phyloP scores from a whole-genome alignment of 257 asterid genomes.

The Mentha longifolia region DNA sequence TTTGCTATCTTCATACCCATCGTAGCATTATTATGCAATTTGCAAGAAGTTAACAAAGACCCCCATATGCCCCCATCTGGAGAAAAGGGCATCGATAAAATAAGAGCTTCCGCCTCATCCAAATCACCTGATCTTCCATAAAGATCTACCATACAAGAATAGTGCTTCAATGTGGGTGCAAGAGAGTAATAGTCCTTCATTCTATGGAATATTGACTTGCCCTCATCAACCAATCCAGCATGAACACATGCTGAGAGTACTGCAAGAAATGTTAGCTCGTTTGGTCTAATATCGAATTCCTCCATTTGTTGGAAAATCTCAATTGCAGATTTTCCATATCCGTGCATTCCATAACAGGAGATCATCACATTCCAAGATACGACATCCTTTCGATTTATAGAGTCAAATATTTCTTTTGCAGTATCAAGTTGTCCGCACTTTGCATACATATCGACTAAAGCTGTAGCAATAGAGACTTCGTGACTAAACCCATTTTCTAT shows the following conservation, averaged over 20 bases:
- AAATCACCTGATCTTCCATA: constrained; percentile 66
- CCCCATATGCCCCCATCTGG: constrained; percentile 86
- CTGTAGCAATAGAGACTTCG: constrained; percentile 60
- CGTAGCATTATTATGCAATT: constrained; percentile 55
- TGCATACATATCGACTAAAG: constrained; percentile 78
- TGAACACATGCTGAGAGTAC: constrained; percentile 78
- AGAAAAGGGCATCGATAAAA: constrained; percentile 65
- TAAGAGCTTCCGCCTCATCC: constrained; percentile 67
- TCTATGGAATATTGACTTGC: constrained; percentile 47
- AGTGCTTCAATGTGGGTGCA: constrained; percentile 68
- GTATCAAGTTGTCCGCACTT: constrained; percentile 67
- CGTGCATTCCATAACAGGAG: constrained; percentile 73
- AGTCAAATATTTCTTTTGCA: constrained; percentile 66
- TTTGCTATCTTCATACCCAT: constrained; percentile 79
- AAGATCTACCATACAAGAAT: constrained; percentile 79
- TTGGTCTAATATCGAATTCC: constrained; percentile 41
- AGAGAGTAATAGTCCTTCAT: constrained; percentile 54
- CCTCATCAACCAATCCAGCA: constrained; percentile 75
- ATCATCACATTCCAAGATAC: constrained; percentile 83
- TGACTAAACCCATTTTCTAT: constrained; percentile 40
- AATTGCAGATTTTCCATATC: constrained; percentile 63
- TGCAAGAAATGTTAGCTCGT: constrained; percentile 70
- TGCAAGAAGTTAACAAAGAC: constrained; percentile 72
- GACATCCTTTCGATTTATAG: constrained; percentile 53
- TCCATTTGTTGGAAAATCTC: constrained; percentile 63